Evolutionary conservation across 495 filamentous ascomycete genomes (phyloP), one percentile per base, ranked within the genome.

Genomic region (Penicillium herquei): DNA sequence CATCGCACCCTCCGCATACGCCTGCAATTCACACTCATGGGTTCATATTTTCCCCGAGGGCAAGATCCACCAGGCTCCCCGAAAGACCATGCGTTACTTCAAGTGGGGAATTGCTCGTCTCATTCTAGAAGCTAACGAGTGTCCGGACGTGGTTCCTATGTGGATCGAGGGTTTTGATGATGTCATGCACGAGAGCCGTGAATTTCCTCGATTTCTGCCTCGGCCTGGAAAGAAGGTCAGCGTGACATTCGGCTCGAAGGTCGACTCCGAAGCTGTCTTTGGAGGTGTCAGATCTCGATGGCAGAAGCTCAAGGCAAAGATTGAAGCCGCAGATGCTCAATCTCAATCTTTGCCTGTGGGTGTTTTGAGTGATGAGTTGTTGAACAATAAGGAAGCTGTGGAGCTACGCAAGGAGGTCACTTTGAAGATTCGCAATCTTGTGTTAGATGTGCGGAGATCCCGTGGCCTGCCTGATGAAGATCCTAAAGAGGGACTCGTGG

Each of bases 41-140:
- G 75, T 98, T 3, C 94, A 98, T 71, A 87, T 98, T 41, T 98
- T 97, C 72, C 94, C 94, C 35, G 94, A 98, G 70, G 94, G 91
- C 12, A 87, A 86, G 58, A 89, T 96, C 18, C 92, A 98, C 71
- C 94, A 98, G 74, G 84, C 92, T 52, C 84, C 88, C 3, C 69
- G 78, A 32, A 84, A 86, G 58, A 83, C 84, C 35, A 87, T 97
- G 82, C 88, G 93, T 10, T 98, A 98, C 75, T 96, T 96, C 82
- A 96, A 94, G 70, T 98, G 94, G 94, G 94, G 94, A 6, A 76
- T 97, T 7, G 87, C 92, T 5, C 83, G 94, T 1, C 74, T 96
- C 37, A 93, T 98, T 49, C 80, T 98, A 9, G 94, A 98, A 68
- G 76, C 87, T 45, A 88, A 90, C 26, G 87, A 88, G 31, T 82